Conservation (phyloP, 108 stramenopile species). For the Skeletonema grethae region DNA sequence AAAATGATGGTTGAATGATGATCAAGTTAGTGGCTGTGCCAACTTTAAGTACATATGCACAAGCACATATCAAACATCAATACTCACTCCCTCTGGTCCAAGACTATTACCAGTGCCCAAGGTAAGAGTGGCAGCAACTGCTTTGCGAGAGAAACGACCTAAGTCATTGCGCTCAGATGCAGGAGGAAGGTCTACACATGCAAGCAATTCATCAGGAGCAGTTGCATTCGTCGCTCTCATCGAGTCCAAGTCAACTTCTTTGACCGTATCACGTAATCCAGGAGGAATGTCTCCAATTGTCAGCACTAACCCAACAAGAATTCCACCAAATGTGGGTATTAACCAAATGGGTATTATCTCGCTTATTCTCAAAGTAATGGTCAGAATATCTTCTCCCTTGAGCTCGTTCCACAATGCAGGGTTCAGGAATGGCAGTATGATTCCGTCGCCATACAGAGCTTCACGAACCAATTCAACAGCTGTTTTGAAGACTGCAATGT, state of each 20-base stretch:
- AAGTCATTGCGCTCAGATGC: slow-evolving; percentile 47
- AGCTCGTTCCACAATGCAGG: slow-evolving; percentile 11
- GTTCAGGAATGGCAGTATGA: slow-evolving; percentile 16
- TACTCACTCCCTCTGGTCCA: slow-evolving; percentile 83
- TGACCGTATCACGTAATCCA: slow-evolving; percentile 65
- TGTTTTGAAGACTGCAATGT: slow-evolving; percentile 73
- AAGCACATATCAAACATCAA: background rate
- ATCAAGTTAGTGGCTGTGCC: background rate
- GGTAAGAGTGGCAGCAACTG: slow-evolving; percentile 79
- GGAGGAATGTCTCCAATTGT: slow-evolving; percentile 65
- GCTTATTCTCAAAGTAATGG: slow-evolving; percentile 18
- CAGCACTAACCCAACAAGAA: slow-evolving; percentile 53
- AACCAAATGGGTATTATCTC: slow-evolving; percentile 32
- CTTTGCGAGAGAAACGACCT: slow-evolving; percentile 61
- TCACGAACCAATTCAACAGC: slow-evolving; percentile 62
- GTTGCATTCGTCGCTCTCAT: slow-evolving; percentile 46
- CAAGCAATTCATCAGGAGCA: slow-evolving; percentile 20
- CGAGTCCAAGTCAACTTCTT: slow-evolving; percentile 67
- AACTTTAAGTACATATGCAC: background rate
- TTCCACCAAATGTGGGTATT: slow-evolving; percentile 73
- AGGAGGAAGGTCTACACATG: slow-evolving; percentile 35
- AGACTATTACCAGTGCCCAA: slow-evolving; percentile 87
- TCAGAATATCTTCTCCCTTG: slow-evolving; percentile 5
- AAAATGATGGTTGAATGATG: slow-evolving; percentile 25
- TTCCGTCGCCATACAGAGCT: slow-evolving; percentile 49